Evolutionary conservation across 2,329 filamentous ascomycete species (phyloP).

Genomic region (Pyricularia grisea): DNA sequence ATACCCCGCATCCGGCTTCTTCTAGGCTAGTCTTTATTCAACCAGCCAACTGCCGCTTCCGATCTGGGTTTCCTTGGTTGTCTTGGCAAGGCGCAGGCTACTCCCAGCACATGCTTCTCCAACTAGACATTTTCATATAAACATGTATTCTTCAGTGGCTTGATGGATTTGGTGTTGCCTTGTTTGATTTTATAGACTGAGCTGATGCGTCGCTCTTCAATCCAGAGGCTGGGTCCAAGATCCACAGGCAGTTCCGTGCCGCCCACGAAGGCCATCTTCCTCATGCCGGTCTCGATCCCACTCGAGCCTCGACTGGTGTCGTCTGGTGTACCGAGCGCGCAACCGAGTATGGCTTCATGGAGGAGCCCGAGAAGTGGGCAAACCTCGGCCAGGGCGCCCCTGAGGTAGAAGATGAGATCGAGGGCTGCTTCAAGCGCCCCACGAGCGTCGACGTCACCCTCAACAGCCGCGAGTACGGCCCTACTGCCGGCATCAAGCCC

Average conservation of each 20-base stretch:
- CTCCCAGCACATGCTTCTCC: neutral
- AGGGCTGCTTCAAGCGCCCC: slow-evolving; percentile 79
- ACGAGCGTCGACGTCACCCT: slow-evolving; percentile 68
- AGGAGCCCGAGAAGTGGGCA: slow-evolving; percentile 76
- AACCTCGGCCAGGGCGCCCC: slow-evolving; percentile 92
- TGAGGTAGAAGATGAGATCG: slow-evolving; percentile 87
- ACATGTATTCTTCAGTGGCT: too few relatives aligned
- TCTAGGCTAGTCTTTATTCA: neutral
- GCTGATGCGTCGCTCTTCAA: neutral
- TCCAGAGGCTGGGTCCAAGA: slow-evolving; percentile 69
- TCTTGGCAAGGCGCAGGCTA: neutral
- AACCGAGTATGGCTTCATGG: slow-evolving; percentile 77
- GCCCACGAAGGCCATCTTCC: slow-evolving; percentile 86
- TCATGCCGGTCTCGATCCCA: slow-evolving; percentile 84
- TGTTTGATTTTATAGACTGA: neutral
- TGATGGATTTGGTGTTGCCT: neutral
- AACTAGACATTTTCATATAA: neutral
- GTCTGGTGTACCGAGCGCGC: slow-evolving; percentile 89
- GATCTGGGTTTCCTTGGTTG: neutral
- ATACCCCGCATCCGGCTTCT: neutral
- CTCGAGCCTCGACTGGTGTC: slow-evolving; percentile 82
- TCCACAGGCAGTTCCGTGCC: slow-evolving; percentile 81
- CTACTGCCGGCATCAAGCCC: slow-evolving; percentile 88
- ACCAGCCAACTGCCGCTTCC: neutral
- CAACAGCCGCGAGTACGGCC: slow-evolving; percentile 79